Evolutionary conservation across 148 eudicot genomes (phyloP).

Genomic region (Arbutus unedo): DNA sequence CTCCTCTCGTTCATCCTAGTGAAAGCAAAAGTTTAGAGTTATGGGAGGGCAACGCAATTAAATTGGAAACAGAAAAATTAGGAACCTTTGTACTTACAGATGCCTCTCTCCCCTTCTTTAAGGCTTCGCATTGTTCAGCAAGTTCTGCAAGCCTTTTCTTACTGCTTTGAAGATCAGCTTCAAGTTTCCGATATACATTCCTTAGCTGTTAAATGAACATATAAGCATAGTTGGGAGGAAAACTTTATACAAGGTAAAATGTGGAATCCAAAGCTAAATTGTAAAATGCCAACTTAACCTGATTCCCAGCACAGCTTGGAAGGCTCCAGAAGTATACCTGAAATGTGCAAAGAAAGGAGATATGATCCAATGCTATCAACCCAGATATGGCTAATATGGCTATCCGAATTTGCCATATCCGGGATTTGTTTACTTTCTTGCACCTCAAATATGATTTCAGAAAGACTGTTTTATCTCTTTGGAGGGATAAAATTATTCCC

Average conservation of each 20-base stretch:
- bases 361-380: background rate
- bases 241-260: background rate
- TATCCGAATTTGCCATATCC: too few species aligned
- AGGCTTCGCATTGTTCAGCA: constrained; percentile 54
- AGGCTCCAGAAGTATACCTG: constrained; percentile 99
- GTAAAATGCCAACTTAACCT: constrained; percentile 41
- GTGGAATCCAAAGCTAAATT: background rate
- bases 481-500: too few species aligned
- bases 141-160: constrained; percentile 66
- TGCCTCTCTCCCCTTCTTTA: constrained; percentile 88
- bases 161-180: constrained; percentile 67
- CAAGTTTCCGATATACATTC: constrained; percentile 63
- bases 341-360: constrained; percentile 7
- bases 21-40: constrained; percentile 17
- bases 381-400: too few species aligned
- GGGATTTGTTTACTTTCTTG: too few species aligned
- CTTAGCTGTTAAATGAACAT: constrained; percentile 54
- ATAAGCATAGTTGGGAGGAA: constrained; percentile 5
- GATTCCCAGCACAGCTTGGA: constrained; percentile 99
- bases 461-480: too few species aligned
- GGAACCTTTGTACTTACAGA: constrained; percentile 53
- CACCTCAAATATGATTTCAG: too few species aligned
- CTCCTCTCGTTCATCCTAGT: constrained; percentile 87
- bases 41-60: constrained; percentile 18
- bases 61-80: background rate